Evolutionary conservation across 768 basidiomycete genomes (phyloP), one percentile per base, ranked within the genome.

Genomic region (Rhizopogon roseolus): DNA sequence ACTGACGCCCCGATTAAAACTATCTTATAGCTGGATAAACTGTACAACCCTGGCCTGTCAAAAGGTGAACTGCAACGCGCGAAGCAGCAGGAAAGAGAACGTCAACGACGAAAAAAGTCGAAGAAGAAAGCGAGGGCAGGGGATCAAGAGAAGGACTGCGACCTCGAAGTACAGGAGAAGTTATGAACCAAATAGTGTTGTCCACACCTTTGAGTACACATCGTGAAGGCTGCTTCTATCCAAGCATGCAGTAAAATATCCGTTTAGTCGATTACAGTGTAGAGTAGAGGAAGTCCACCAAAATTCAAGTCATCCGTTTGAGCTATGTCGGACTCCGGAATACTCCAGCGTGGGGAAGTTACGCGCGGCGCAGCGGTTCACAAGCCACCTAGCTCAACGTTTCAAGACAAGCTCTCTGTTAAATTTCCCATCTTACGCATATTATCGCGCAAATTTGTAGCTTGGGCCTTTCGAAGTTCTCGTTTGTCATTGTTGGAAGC

Each of bases 31-130:
- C 70, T 93, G 64, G 90, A 93, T 64, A 73, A 80, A 57, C 54
- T 85, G 17, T 64, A 72, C 50, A 92, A 93, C 64, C 90, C 91
- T 4, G 91, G 90, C 3, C 66, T 90, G 22, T 90, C 88, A 2
- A 89, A 84, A 63, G 76, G 77, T 57, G 82, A 87, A 16, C 66
- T 93, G 56, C 73, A 74, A 62, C 79, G 76, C 59, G 90, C 92
- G 13, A 88, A 79, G 63, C 83, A 90, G 67, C 75, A 82, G 44
- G 88, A 93, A 69, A 75, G 91, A 54, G 88, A 91, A 60, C 76
- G 88, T 39, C 81, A 80, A 55, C 78, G 85, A 58, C 75, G 79
- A 53, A 93, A 89, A 73, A 94, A 93, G 65, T 82, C 85, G 1
- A 90, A 82, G 72, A 88, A 83, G 73, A 88, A 84, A 66, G 74